Percentiles rank a stretch among this genome's conserved stretches.
phyloP scores from a whole-genome alignment of 2,329 filamentous ascomycete species.

The Diaporthe aspalathi region DNA sequence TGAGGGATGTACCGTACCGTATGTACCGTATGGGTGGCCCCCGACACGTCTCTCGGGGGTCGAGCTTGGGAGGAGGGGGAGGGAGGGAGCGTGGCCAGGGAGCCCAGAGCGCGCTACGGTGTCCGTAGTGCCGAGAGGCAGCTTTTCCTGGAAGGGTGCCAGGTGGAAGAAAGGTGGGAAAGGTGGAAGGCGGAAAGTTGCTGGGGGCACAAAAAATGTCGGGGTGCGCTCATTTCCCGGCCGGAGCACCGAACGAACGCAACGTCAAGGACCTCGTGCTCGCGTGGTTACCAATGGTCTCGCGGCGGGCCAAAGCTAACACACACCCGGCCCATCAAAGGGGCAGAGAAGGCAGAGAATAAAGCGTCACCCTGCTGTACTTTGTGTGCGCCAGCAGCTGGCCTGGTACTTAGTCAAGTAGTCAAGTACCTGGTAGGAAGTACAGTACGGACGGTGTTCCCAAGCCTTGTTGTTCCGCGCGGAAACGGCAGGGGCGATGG shows the following conservation, averaged over 20 bases:
- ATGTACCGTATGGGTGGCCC: no score
- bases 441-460: no score
- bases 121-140: slow-evolving; percentile 37
- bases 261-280: slow-evolving; percentile 3
- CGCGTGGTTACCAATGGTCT: not conserved
- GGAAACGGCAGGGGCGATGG: slow-evolving; percentile 11
- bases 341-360: not conserved
- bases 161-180: no score
- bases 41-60: no score
- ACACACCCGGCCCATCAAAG: not conserved
- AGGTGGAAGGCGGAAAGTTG: not conserved
- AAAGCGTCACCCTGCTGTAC: no score
- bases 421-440: no score
- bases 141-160: slow-evolving; percentile 19
- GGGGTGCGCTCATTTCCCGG: slow-evolving; percentile 29
- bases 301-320: slow-evolving; percentile 1
- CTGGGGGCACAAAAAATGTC: slow-evolving; percentile 1
- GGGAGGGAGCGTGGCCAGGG: not conserved
- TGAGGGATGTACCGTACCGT: no score
- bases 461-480: no score
- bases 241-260: slow-evolving; percentile 38
- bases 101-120: slow-evolving; percentile 33
- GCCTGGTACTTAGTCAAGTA: no score
- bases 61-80: no score
- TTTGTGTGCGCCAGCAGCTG: no score